Base-by-base conservation (phyloP, 2,329 filamentous ascomycete genomes). In the Cladosporium sp. region DNA sequence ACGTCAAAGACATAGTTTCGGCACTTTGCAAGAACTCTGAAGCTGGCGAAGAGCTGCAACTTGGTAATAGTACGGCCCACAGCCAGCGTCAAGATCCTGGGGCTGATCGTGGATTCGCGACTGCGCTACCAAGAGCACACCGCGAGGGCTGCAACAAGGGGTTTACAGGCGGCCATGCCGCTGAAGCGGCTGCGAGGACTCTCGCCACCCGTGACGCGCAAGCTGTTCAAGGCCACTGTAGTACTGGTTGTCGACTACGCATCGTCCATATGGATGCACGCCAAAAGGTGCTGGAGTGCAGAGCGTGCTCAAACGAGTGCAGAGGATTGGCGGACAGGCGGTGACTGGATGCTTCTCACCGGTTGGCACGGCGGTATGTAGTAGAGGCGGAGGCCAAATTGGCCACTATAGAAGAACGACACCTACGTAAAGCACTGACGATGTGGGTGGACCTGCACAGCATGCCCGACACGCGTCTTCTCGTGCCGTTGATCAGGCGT, bases 21-120 rank as follows among this genome's bases (percentile, higher is more conserved):
- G 32, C 12, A 32, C 49, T 51, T 8, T 51, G 29, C 41, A 22
- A 47, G 12, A 47, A 27, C 37, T 40, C 40, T 38, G 18, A 27
- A 11, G 38, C 47, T 50, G n/a, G 38, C 18, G 17, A 50, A 43
- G 42, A 50, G 29, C 39, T 43, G 12, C 47, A 38, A 50, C 47
- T 50, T 42, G 38, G 47, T 15, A 27, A 43, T 20, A 29, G 47
- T n/a, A n/a, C n/a, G n/a, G n/a, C n/a, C n/a, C n/a, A n/a, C n/a
- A n/a, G n/a, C n/a, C n/a, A n/a, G n/a, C n/a, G n/a, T n/a, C n/a
- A n/a, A n/a, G n/a, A n/a, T n/a, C n/a, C n/a, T n/a, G n/a, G n/a
- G n/a, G n/a, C n/a, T n/a, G n/a, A n/a, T 40, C 18, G 15, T n/a
- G n/a, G n/a, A n/a, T n/a, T n/a, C n/a, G n/a, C n/a, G n/a, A n/a